Evolutionary conservation across 2,329 filamentous ascomycete genomes (phyloP), one percentile per base, ranked within the genome.

Genomic region (Aspergillus melleus): DNA sequence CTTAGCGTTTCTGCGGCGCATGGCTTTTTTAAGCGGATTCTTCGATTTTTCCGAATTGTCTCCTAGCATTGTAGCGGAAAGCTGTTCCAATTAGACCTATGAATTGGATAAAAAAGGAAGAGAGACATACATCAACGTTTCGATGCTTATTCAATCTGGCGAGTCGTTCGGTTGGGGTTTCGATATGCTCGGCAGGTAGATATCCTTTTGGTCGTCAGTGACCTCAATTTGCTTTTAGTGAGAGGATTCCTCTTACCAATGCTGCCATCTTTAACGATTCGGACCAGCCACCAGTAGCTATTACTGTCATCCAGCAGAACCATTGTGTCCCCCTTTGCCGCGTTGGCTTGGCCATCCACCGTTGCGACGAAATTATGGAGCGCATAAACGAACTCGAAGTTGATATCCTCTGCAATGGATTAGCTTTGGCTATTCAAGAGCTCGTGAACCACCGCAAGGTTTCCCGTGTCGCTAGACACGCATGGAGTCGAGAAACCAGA

Each of bases 331-430:
- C 95, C 95, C 79, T 99, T 99, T 36, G 92, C 96, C 60, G 95
- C 95, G 81, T 98, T 99, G 63, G 95, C 95, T 78, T 99, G 95
- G 29, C 95, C 95, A 78, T 99, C 95, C 52, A 99, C 95, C 0
- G 95, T 98, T 29, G 95, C 95, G 65, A 97, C 91, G 72, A 99
- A 99, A 2, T 94, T 99, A 76, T 98, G 95, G 60, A 99, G 83
- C 29, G 95, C 95, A 80, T 99, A 99, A 62, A 99, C 95, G 79
- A 98, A 98, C 76, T 98, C 94, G 81, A 99, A 98, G 83, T 99
- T 95, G 78, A 99, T 99, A 73, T 99, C 95, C 86, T 99, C 95
- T 98, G 83, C 77, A 78, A 89, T 84, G 84, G 86, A 90, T 96
- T 92, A 96, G 92, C 88, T 39, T 6, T 16, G 16, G 16, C 19